phyloP scores from a whole-genome alignment of 805 yeast genomes.

The Candida khao-thaluensis region DNA sequence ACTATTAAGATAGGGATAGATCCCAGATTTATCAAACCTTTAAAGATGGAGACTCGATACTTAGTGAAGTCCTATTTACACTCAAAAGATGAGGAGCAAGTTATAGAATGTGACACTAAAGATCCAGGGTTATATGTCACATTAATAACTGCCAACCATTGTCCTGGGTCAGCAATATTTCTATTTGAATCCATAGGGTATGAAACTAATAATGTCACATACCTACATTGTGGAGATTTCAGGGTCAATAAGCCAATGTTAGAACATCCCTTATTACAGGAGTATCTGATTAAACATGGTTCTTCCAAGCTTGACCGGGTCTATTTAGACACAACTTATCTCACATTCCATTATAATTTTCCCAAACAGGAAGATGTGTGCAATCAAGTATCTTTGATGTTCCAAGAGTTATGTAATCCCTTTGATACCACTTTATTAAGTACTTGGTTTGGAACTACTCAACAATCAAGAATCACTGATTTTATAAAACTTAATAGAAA shows the following conservation, averaged over 20 bases:
- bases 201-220: conserved; percentile 25
- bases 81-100: neutral
- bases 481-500: conserved; percentile 18
- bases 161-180: conserved; percentile 92
- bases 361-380: conserved; percentile 77
- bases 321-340: conserved; percentile 89
- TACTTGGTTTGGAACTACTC: conserved; percentile 33
- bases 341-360: conserved; percentile 70
- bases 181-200: conserved; percentile 52
- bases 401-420: conserved; percentile 34
- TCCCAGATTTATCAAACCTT: conserved; percentile 42
- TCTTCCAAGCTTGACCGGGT: conserved; percentile 48
- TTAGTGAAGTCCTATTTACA: conserved; percentile 17
- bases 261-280: conserved; percentile 28
- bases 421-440: conserved; percentile 26
- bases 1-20: conserved; percentile 54
- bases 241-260: conserved; percentile 62
- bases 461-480: conserved; percentile 42
- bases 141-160: conserved; percentile 85
- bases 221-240: conserved; percentile 92
- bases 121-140: conserved; percentile 50
- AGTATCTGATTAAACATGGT: conserved; percentile 18
- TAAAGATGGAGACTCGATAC: conserved; percentile 43
- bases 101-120: conserved; percentile 11
- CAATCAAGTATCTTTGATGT: conserved; percentile 54